Evolutionary conservation across 371 early-diverging fungal genomes (phyloP), one percentile per base, ranked within the genome.

Genomic region (Sporodiniella umbellata): DNA sequence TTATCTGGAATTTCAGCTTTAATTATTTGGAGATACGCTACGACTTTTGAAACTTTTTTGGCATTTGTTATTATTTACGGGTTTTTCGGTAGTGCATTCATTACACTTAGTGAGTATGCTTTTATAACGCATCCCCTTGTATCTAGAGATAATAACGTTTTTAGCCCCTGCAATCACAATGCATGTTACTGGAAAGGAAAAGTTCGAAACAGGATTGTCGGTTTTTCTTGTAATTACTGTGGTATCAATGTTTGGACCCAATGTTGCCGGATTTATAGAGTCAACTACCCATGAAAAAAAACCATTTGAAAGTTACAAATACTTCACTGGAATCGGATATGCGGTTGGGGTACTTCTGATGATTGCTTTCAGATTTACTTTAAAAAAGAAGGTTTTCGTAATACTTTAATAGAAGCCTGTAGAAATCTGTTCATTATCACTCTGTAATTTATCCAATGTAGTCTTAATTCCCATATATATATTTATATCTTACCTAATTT

Each of bases 21-120:
- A 2, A 15, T 76, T 1, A 31, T 78, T 3, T 81, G 82, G 82
- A 60, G 60, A 2, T 71, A 76, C 51, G 66, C 78, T 12, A 55
- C 28, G 15, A 54, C 46, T 8, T 75, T 74, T 51, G 51, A 37
- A 8, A 49, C 47, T 0, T 37, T 80, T 19, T 50, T 62, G 21
- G 61, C 54, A 1, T 77, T 73, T 50, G 35, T 63, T 1, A 30
- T 52, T 19, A 28, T 73, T 1, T 75, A 62, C 51, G 78, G 78
- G 1, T 54, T 70, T 18, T 61, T 62, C 40, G 61, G 70, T 11
- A 72, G 76, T 6, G 53, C 64, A 1, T 74, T 65, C 28, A 52
- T 64, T 39, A 55, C 73, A 21, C 30, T 69, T 15, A 54, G 69
- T 69, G 59, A 48, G 38, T 39, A 4, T 7, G 22, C 2, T n/a